Percentiles rank a stretch among this genome's conserved stretches.
Conservation (phyloP, 495 filamentous ascomycete species). For the Sphaerosporella brunnea region DNA sequence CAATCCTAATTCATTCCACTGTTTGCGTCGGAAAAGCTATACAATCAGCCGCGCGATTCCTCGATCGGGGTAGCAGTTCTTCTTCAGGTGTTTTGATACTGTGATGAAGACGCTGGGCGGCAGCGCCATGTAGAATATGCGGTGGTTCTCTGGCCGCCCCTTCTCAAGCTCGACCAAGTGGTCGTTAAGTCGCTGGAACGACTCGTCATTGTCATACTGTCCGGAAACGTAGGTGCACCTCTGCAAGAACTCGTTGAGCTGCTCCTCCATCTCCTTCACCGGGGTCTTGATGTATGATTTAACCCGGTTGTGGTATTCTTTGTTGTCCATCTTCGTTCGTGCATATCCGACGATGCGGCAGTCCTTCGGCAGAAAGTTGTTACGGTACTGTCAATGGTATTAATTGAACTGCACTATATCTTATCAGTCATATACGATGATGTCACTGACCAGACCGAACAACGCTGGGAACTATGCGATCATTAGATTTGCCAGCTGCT, state of each 20-base stretch:
- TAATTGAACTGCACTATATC: slow-evolving; percentile 23
- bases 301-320: slow-evolving; percentile 82
- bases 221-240: slow-evolving; percentile 86
- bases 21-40: slow-evolving; percentile 15
- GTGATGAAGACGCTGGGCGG: slow-evolving; percentile 96
- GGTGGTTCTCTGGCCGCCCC: slow-evolving; percentile 63
- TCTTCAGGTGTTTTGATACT: slow-evolving; percentile 91
- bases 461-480: slow-evolving; percentile 77
- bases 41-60: slow-evolving; percentile 92
- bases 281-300: slow-evolving; percentile 98
- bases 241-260: slow-evolving; percentile 72
- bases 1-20: too few relatives aligned
- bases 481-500: slow-evolving; percentile 6
- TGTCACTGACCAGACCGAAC: slow-evolving; percentile 75
- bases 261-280: slow-evolving; percentile 91
- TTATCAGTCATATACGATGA: neutral
- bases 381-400: slow-evolving; percentile 52
- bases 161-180: slow-evolving; percentile 81
- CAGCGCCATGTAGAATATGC: slow-evolving; percentile 98
- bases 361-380: slow-evolving; percentile 95
- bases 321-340: slow-evolving; percentile 96
- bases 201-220: slow-evolving; percentile 94
- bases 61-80: slow-evolving; percentile 77
- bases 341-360: slow-evolving; percentile 98
- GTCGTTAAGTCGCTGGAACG: slow-evolving; percentile 71